A percentile compares a stretch with the other conserved stretches of the same genome.
phyloP scores from a whole-genome alignment of 345 rosid species.

The Citrus reticulata region DNA sequence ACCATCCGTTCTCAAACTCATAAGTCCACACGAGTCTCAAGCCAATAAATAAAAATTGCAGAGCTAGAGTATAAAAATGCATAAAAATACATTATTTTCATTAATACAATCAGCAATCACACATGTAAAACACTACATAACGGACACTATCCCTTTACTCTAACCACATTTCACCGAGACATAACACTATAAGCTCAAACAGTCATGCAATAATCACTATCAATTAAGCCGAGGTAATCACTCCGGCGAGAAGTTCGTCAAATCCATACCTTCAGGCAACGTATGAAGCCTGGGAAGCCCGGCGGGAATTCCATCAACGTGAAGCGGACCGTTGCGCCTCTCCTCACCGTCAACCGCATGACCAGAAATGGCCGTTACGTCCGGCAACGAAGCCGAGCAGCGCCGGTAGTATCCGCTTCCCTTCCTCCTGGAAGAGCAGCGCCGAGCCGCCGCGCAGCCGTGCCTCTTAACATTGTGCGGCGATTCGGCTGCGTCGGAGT shows the following conservation, averaged over 20 bases:
- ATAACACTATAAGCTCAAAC: not conserved
- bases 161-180: not conserved
- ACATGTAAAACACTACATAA: not conserved
- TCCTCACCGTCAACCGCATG: constrained; percentile 51
- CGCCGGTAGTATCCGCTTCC: constrained; percentile 58
- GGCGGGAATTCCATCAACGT: constrained; percentile 69
- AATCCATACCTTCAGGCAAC: constrained; percentile 66
- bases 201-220: not conserved
- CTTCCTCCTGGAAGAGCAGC: constrained; percentile 40
- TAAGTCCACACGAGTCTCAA: not conserved
- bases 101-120: not conserved
- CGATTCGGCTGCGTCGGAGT: constrained; percentile 49
- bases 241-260: constrained; percentile 19
- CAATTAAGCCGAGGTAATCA: constrained; percentile 20
- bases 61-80: not conserved
- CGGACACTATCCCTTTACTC: not conserved
- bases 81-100: not conserved
- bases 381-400: constrained; percentile 72
- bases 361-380: constrained; percentile 55
- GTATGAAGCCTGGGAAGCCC: constrained; percentile 85
- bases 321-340: constrained; percentile 59
- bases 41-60: not conserved
- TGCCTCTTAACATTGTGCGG: constrained; percentile 37
- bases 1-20: not conserved
- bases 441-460: constrained; percentile 30